Evolutionary conservation across 2,329 filamentous ascomycete species (phyloP).

Genomic region (Colletotrichum tabaci): DNA sequence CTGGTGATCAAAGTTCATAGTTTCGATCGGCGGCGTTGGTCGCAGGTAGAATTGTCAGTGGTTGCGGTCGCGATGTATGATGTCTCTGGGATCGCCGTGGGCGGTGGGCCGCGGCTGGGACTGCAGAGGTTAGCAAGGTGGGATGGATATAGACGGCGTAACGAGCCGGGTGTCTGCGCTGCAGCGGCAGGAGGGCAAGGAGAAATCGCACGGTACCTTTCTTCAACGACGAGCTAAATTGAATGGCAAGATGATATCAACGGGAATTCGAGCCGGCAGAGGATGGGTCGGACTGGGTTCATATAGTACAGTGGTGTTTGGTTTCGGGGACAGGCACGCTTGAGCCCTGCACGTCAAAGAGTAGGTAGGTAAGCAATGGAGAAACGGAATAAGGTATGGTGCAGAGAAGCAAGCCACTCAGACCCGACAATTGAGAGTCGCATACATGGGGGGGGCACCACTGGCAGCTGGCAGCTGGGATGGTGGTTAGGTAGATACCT

Average conservation of each 20-base stretch:
- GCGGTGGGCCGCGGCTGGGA: not conserved
- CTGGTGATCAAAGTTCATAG: constrained; percentile 43
- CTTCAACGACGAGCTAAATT: not conserved
- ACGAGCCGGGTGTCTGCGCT: not conserved
- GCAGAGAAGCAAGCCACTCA: too few species aligned
- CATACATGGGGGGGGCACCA: too few species aligned
- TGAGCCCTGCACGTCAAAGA: constrained; percentile 16
- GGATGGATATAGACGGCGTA: not conserved
- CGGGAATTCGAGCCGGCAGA: not conserved
- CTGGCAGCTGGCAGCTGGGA: too few species aligned
- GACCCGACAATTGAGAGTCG: too few species aligned
- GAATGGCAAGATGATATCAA: constrained; percentile 1
- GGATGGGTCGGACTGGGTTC: constrained; percentile 25
- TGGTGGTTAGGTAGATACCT: too few species aligned
- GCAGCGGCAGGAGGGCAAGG: not conserved
- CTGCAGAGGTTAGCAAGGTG: not conserved
- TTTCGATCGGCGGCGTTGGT: not conserved
- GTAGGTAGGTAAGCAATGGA: constrained; percentile 19
- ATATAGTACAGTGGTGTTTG: constrained; percentile 30
- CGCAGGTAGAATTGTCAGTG: not conserved
- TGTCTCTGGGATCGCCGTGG: not conserved
- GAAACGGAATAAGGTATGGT: not conserved
- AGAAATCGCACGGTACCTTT: not conserved
- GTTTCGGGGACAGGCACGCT: constrained; percentile 28
- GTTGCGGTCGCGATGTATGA: not conserved